Evolutionary conservation across 768 basidiomycete genomes (phyloP), one percentile per base, ranked within the genome.

Genomic region (Ramaria rubella): DNA sequence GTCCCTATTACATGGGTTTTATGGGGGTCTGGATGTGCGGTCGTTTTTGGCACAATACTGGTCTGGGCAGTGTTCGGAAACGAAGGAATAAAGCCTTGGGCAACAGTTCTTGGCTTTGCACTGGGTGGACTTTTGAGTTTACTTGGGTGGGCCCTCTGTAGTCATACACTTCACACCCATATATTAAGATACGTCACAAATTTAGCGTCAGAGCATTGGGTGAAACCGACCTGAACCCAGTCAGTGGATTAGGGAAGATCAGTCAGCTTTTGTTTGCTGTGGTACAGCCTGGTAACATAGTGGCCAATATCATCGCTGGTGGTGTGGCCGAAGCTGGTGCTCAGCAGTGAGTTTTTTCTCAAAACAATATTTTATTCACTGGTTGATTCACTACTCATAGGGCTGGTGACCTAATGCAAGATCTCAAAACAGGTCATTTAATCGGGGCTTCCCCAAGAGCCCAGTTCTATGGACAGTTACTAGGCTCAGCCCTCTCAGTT

Each of bases 331-430:
- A 94, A 72, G 92, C 92, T 34, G 92, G 92, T n/a, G 92, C 92
- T 26, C 86, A 86, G 70, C 92, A 94, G 87, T 91, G 65, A 59
- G 83, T 66, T 58, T 7, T 23, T 5, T 44, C 17, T 24, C 12
- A 26, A 11, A 26, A 19, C 31, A 45, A 54, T 34, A 24, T 49
- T 31, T 24, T 57, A 12, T 31, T 23, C 55, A 58, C 49, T 62
- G 55, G 23, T 34, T 11, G 24, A 2, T 17, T 26, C n/a, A 30
- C 46, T 27, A 15, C 7, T 24, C 44, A 5, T 61, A 94, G 90
- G 69, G 93, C 94, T 6, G 95, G 94, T 15, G 95, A 98, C 67
- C 81, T 97, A 8, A 97, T 98, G 95, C 95, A 98, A 73, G 95
- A 98, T 70, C 75, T 98, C 58, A 98, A 98, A 73, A 96, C 95